Percentiles rank a stretch among this genome's conserved stretches.
Conservation (phyloP, 352 stramenopile species). For the Pythium aristosporum region DNA sequence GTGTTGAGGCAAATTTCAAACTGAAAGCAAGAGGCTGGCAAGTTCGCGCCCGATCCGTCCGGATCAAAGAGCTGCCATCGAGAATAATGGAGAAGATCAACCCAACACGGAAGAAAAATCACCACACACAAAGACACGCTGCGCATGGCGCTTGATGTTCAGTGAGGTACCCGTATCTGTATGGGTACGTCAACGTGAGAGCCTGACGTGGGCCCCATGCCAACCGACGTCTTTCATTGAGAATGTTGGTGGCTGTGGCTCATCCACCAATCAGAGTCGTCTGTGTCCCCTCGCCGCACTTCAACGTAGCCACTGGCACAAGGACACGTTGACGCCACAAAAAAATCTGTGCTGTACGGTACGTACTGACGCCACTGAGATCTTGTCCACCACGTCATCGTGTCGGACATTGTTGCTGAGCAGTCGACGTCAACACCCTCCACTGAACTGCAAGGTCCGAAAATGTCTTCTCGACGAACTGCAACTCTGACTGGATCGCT, state of each 20-base stretch:
- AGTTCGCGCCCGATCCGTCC: not conserved
- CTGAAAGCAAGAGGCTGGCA: not conserved
- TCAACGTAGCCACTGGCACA: not conserved
- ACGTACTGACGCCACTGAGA: too few relatives aligned
- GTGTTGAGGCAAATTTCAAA: constrained; percentile 14
- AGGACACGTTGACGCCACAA: not conserved
- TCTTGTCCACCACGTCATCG: too few relatives aligned
- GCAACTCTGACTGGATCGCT: too few relatives aligned
- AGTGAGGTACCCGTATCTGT: too few relatives aligned
- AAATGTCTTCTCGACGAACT: not conserved
- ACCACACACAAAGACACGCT: not conserved
- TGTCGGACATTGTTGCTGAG: too few relatives aligned
- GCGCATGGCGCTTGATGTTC: too few relatives aligned
- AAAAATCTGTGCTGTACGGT: not conserved
- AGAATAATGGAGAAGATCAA: not conserved
- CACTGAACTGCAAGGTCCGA: not conserved
- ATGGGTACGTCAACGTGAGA: not conserved
- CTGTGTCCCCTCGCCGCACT: not conserved
- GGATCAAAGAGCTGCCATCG: not conserved
- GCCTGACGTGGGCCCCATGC: not conserved
- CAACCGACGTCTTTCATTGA: too few relatives aligned
- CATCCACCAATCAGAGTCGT: constrained; percentile 3
- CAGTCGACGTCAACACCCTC: not conserved
- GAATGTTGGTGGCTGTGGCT: not conserved
- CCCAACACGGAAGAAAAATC: not conserved